phyloP scores from a whole-genome alignment of 169 alveolate genomes.

The Cryptosporidium sp. region DNA sequence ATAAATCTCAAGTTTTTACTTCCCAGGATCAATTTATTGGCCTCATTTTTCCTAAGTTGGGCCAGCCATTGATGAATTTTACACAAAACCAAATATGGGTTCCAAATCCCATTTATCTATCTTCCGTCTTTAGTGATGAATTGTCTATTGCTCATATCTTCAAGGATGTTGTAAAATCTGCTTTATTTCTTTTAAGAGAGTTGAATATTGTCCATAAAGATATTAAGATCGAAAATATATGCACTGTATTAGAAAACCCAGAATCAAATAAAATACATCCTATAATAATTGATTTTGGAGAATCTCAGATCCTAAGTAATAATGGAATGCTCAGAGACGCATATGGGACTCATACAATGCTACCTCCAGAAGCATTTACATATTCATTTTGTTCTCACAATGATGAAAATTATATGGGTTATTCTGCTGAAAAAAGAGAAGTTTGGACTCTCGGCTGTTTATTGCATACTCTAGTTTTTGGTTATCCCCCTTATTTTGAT shows the following conservation, averaged over 20 bases:
- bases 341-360: constrained; percentile 62
- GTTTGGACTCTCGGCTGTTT: constrained; percentile 68
- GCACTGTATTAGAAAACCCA: not conserved
- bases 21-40: constrained; percentile 23
- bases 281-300: constrained; percentile 61
- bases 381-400: not conserved
- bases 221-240: constrained; percentile 58
- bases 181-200: not conserved
- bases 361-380: constrained; percentile 67
- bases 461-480: constrained; percentile 42
- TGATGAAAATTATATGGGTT: constrained; percentile 13
- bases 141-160: constrained; percentile 13
- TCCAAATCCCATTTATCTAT: constrained; percentile 4
- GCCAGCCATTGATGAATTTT: constrained; percentile 37
- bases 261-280: constrained; percentile 1
- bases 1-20: constrained; percentile 12
- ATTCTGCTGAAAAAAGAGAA: constrained; percentile 63
- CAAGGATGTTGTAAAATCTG: constrained; percentile 11
- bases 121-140: constrained; percentile 25
- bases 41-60: constrained; percentile 38
- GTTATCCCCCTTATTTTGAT: constrained; percentile 38
- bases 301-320: constrained; percentile 28
- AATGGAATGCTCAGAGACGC: constrained; percentile 39
- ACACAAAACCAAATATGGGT: constrained; percentile 25
- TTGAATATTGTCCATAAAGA: constrained; percentile 62